These are phyloP conservation scores for Cryphonectria carpinicola DNA, from an alignment of 2,329 filamentous ascomycete genomes.

Conservation along the genomic window DNA sequence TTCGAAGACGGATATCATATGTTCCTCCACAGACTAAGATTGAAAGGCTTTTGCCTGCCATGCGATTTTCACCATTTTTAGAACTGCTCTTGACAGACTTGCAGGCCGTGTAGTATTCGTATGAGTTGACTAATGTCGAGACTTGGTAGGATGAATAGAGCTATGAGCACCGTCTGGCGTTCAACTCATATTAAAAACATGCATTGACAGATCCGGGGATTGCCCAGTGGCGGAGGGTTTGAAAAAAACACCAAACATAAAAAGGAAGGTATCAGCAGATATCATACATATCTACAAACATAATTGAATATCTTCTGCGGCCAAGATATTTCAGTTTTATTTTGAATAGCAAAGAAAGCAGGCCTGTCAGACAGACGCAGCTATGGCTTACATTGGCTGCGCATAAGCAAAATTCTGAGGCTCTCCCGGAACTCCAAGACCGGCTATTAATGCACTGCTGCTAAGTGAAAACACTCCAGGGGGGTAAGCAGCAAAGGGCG, in stretches of 20 bases:
- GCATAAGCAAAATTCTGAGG: background rate
- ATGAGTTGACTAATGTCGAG: background rate
- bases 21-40: too few relatives aligned
- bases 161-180: too few relatives aligned
- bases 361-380: too few relatives aligned
- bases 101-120: background rate
- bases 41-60: background rate
- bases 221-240: background rate
- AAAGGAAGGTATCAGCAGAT: background rate
- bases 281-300: background rate
- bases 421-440: background rate
- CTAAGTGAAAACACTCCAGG: background rate
- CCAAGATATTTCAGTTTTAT: too few relatives aligned
- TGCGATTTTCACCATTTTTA: background rate
- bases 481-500: background rate
- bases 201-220: background rate
- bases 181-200: background rate
- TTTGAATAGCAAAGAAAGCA: too few relatives aligned
- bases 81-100: background rate
- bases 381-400: too few relatives aligned
- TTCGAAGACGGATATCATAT: too few relatives aligned
- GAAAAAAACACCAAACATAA: background rate
- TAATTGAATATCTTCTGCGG: background rate
- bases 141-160: background rate
- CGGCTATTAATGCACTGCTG: background rate